phyloP scores from a whole-genome alignment of 73 alveolate species.

The Tetrahymena thermophila region DNA sequence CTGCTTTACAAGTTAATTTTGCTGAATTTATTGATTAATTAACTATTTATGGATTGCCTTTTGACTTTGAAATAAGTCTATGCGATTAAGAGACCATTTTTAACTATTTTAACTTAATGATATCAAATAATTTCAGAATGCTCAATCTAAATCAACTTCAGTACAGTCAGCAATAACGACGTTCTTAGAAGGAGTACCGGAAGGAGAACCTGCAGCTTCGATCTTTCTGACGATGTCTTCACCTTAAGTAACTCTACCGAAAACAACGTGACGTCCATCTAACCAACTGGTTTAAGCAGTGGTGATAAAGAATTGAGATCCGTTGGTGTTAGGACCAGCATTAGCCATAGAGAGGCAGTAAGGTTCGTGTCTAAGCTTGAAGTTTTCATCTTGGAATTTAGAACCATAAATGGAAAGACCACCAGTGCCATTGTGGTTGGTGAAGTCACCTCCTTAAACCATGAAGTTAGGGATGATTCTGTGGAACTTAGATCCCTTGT shows the following conservation, averaged over 20 bases:
- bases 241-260: neutral
- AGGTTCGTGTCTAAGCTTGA: slow-evolving; percentile 42
- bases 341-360: slow-evolving; percentile 80
- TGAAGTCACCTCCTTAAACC: slow-evolving; percentile 68
- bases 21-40: neutral
- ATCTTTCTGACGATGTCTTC: neutral
- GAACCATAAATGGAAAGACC: slow-evolving; percentile 51
- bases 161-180: neutral
- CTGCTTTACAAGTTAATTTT: neutral
- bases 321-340: slow-evolving; percentile 86
- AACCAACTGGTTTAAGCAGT: slow-evolving; percentile 27
- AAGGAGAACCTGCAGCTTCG: neutral
- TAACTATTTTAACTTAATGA: neutral
- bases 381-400: slow-evolving; percentile 52
- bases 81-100: neutral
- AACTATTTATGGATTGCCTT: neutral
- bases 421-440: slow-evolving; percentile 63
- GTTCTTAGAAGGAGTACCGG: neutral
- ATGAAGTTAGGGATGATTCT: slow-evolving; percentile 80
- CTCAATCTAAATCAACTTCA: neutral
- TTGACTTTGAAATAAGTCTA: neutral
- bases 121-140: neutral
- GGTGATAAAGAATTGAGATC: slow-evolving; percentile 77
- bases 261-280: slow-evolving; percentile 9
- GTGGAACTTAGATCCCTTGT: slow-evolving; percentile 70